Evolutionary conservation across 768 basidiomycete genomes (phyloP), one percentile per base, ranked within the genome.

Genomic region (Hygrophoropsis aurantiaca): DNA sequence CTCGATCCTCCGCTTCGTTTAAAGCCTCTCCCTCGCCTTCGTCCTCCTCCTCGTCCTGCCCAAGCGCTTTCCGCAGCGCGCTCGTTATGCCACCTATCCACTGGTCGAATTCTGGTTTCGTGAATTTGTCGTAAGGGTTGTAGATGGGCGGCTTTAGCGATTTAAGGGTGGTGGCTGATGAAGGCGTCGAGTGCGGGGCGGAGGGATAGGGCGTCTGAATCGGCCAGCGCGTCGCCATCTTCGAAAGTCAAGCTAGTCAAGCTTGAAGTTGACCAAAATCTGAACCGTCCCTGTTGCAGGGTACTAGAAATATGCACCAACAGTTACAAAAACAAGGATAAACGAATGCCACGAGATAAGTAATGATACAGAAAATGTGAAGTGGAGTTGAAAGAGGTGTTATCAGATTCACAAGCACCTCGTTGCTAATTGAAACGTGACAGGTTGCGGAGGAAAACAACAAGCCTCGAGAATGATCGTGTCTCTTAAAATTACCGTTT

Each of bases 91-190:
- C 81, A 54, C 72, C 75, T 55, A 88, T 82, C 81, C 81, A 88
- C 58, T 74, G 70, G 71, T 87, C 84, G 55, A 87, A 88, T 52
- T 87, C 79, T 1, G 71, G 67, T 58, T 81, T 74, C 2, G 82
- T 74, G 61, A 88, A 85, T 61, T 82, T 83, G 62, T 87, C 84
- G 60, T 82, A 88, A 2, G 86, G 86, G 56, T 88, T 88, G 43
- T 78, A 64, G 44, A 85, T 75, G 16, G 85, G 84, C 5, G 80
- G 66, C 16, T 74, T 72, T 16, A 59, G 55, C 2, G 44, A 38
- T 37, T 40, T 50, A 25, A 47, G 49, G 25, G 18, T 34, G 32
- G 41, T 8, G 42, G 9, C 27, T 9, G 49, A 50, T 25, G 30
- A 34, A 5, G 49, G 44, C 8, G 49, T 50, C 18, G 48, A 25